Conservation (phyloP, 2,329 filamentous ascomycete species). For the Fusarium verrucosum region DNA sequence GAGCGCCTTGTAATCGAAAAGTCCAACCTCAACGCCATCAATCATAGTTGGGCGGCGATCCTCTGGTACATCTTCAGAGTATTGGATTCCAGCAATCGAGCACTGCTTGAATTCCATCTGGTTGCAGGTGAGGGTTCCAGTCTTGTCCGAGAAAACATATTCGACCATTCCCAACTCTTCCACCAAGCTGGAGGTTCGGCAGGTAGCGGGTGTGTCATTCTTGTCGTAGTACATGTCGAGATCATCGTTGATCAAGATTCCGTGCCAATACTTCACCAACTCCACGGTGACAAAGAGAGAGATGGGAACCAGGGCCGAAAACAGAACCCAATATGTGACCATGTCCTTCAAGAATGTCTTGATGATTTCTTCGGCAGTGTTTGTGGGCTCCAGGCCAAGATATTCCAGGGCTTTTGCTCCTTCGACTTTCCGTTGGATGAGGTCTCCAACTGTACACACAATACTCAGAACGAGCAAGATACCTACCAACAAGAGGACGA, state of each 20-base stretch:
- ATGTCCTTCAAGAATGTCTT: slow-evolving; percentile 92
- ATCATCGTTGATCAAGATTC: slow-evolving; percentile 97
- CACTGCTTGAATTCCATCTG: slow-evolving; percentile 99
- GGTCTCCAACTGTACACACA: slow-evolving; percentile 89
- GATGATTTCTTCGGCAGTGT: slow-evolving; percentile 64
- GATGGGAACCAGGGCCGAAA: slow-evolving; percentile 95
- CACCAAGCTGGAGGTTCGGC: slow-evolving; percentile 93
- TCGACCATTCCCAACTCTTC: slow-evolving; percentile 98
- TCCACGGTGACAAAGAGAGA: slow-evolving; percentile 98
- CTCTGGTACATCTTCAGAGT: slow-evolving; percentile 90
- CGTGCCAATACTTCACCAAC: slow-evolving; percentile 97
- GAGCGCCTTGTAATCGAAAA: slow-evolving; percentile 85
- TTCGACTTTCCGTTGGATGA: slow-evolving; percentile 77
- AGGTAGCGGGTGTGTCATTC: slow-evolving; percentile 94
- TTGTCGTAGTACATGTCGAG: slow-evolving; percentile 98
- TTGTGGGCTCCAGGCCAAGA: slow-evolving; percentile 71
- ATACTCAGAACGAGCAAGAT: slow-evolving; percentile 87
- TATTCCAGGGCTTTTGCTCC: slow-evolving; percentile 74
- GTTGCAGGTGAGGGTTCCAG: slow-evolving; percentile 96
- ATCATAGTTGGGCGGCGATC: slow-evolving; percentile 83
- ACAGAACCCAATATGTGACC: slow-evolving; percentile 98
- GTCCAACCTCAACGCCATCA: slow-evolving; percentile 79
- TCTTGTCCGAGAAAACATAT: slow-evolving; percentile 99
- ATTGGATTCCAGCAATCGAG: slow-evolving; percentile 91
- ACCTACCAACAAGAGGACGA: slow-evolving; percentile 88